Base-by-base conservation (phyloP, 306 rosid species). In the Gastrolobium villosum region DNA sequence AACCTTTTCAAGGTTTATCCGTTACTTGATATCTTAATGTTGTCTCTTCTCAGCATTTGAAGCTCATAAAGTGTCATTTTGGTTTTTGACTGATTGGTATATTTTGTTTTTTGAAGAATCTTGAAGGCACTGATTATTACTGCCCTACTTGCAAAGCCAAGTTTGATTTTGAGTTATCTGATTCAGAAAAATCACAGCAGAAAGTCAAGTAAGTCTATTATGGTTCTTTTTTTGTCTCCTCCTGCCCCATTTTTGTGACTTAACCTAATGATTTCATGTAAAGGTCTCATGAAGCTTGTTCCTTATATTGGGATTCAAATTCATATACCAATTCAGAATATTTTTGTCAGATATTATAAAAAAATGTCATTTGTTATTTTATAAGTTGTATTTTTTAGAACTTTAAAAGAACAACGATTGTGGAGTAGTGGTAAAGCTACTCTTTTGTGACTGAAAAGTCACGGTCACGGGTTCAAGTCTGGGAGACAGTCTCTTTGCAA, bases 141-240 rank as follows among this genome's bases (percentile, higher is more conserved):
- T 96, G 99, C 89, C 99, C 99, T 43, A 86, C 98, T 6, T 96
- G 99, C 92, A 93, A 93, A 85, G 97, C 88, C 15, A 96, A 93
- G 83, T 96, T 96, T 84, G 93, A 96, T 65, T 96, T 96, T 78
- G 99, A 96, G 74, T 81, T 93, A 75, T 96, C 99, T 46, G 99
- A 96, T 86, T 91, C 97, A 53, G 99, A 96, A 79, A 86, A 85
- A 80, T 75, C 89, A 56, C 90, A 86, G 77, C 81, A 93, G 44
- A 96, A 86, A 79, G 91, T 84, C 89, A 96, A 90, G 99, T 91
- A 85, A 89, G 97, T 89, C 28, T 74, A 11, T 68, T 61, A 41
- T 68, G 11, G 13, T 67, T 49, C 31, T 44, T 32, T 76, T 52
- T 26, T 26, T 30, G 45, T 45, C 44, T 52, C 65, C 49, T 54